These are phyloP conservation scores for Daldinia bambusicola DNA, from an alignment of 495 filamentous ascomycete genomes.

Conservation along the genomic window DNA sequence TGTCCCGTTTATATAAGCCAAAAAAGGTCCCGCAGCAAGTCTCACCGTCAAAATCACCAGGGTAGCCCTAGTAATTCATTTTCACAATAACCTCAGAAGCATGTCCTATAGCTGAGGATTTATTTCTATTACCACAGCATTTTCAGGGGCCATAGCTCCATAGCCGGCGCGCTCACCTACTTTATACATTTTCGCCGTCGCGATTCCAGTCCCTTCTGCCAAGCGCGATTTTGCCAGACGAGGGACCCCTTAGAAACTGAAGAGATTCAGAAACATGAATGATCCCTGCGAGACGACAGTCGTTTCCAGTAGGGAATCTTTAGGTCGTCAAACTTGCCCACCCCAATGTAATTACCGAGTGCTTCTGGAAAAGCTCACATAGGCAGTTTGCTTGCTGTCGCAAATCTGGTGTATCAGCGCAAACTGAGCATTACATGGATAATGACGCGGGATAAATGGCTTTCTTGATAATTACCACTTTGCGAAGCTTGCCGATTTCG, in stretches of 20 bases:
- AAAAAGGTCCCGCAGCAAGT: slow-evolving; percentile 5
- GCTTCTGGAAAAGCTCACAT: not conserved
- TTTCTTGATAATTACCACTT: not conserved
- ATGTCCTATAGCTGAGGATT: slow-evolving; percentile 7
- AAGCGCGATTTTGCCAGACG: slow-evolving; percentile 15
- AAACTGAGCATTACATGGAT: slow-evolving; percentile 6
- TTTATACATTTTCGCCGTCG: not conserved
- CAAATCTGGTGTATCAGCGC: not conserved
- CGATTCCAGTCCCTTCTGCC: not conserved
- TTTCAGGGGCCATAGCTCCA: slow-evolving; percentile 11
- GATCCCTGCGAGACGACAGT: slow-evolving; percentile 36
- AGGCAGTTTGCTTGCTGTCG: slow-evolving; percentile 16
- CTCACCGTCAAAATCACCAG: slow-evolving; percentile 19
- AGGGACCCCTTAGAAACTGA: slow-evolving; percentile 12
- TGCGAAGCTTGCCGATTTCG: not conserved
- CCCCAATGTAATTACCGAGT: slow-evolving; percentile 24
- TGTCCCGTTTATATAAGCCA: slow-evolving; percentile 2
- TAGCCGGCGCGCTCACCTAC: not conserved
- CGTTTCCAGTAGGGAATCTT: slow-evolving; percentile 29
- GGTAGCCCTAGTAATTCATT: slow-evolving; percentile 6
- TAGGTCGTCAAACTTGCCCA: slow-evolving; percentile 21
- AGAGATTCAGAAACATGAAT: slow-evolving; percentile 4
- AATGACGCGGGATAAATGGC: slow-evolving; percentile 7
- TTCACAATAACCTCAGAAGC: slow-evolving; percentile 13
- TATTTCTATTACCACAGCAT: not conserved